Conservation (phyloP, 768 basidiomycete species). For the Boletus barrowsii region DNA sequence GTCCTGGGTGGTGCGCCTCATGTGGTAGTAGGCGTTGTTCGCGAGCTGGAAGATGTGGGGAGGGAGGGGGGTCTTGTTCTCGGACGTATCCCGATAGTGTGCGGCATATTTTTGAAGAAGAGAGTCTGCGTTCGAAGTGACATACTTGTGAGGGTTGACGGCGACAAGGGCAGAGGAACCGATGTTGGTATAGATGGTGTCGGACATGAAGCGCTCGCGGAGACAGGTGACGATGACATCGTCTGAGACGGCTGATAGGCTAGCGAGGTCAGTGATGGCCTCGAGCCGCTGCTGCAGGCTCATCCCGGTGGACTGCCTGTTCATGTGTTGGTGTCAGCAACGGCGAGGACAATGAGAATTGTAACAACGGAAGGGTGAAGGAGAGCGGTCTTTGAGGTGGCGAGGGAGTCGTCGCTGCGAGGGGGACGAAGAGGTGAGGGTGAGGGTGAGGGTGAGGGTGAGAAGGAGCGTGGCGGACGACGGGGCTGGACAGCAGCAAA, state of each 20-base stretch:
- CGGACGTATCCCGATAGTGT: constrained; percentile 75
- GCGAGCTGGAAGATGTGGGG: constrained; percentile 94
- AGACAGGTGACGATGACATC: constrained; percentile 83
- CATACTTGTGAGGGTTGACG: constrained; percentile 91
- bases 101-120: constrained; percentile 82
- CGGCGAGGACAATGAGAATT: neutral
- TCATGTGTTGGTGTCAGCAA: constrained; percentile 22
- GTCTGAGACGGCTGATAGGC: constrained; percentile 67
- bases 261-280: constrained; percentile 65
- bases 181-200: constrained; percentile 74
- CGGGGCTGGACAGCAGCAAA: constrained; percentile 13
- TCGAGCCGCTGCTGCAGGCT: constrained; percentile 67
- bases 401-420: neutral
- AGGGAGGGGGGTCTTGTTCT: constrained; percentile 55
- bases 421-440: neutral
- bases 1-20: constrained; percentile 91
- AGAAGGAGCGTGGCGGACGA: constrained; percentile 19
- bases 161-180: constrained; percentile 75
- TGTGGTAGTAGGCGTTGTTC: constrained; percentile 92
- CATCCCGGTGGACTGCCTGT: constrained; percentile 45
- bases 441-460: neutral
- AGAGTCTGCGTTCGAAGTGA: constrained; percentile 79
- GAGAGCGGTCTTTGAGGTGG: neutral
- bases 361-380: neutral
- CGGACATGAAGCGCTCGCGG: constrained; percentile 82